Base-by-base conservation (phyloP, 768 basidiomycete genomes). In the Dictyophora rubrovolvata region DNA sequence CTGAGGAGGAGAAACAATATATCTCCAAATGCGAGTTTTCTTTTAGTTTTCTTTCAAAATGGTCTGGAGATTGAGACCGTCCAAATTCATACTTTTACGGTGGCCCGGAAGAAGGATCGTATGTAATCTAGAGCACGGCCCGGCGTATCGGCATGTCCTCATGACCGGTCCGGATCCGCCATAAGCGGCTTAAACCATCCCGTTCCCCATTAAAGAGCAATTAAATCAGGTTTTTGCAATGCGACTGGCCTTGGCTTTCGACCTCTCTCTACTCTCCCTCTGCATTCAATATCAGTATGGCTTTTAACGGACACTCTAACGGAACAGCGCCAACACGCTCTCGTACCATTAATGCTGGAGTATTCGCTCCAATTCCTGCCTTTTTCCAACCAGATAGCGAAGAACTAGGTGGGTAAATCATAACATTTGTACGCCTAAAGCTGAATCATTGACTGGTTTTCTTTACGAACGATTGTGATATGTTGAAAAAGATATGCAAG, bases 301-400 rank as follows among this genome's bases (percentile, higher is more conserved):
- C 74, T 61, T 69, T 72, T 46, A 74, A 70, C 62, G 68, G 68
- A 22, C 64, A 60, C 52, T 46, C 56, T 49, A 58, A 61, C 9
- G 62, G 62, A 34, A 21, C 28, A 9, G 14, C 52, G 20, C 33
- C 52, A 22, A 36, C 23, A 37, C 23, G 72, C 48, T 68, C 72
- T 59, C 84, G 88, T 56, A 78, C 80, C 17, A 74, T 95, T 63
- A 79, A 75, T 56, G 70, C 89, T 21, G 91, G 93, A 48, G 81
- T 95, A 59, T 93, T 80, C 71, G 86, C 88, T 10, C 93, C 93
- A 34, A 82, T 95, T 65, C 89, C 86, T 34, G 82, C 91, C 16
- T 94, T 95, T 75, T 93, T 91, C 76, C 69, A 83, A 18, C 75
- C 77, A 1, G 79, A 77, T 36, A 79, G 84, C 47, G 89, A 94